A percentile compares a stretch with the other conserved stretches of the same genome.
phyloP scores from a whole-genome alignment of 1,139 yeast genomes.

The Casaregolazyma lundiana region DNA sequence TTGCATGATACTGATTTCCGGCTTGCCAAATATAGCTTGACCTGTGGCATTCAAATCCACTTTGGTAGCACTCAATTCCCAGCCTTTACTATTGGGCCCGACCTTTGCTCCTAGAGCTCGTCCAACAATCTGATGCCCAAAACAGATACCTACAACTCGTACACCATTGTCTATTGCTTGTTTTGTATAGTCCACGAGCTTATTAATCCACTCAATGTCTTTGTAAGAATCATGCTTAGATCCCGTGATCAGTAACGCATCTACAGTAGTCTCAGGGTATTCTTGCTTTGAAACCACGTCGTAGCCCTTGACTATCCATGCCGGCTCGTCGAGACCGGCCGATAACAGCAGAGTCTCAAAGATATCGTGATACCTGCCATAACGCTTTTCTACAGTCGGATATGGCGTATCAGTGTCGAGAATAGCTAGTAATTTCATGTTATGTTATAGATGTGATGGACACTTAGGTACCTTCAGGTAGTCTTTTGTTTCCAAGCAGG shows the following conservation, averaged over 20 bases:
- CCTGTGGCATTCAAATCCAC: constrained; percentile 43
- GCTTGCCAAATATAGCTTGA: constrained; percentile 30
- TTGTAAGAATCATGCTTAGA: constrained; percentile 58
- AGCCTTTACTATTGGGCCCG: constrained; percentile 54
- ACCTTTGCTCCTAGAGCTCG: constrained; percentile 61
- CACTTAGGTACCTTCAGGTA: no score
- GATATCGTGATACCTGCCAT: constrained; percentile 35
- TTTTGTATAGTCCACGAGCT: constrained; percentile 40
- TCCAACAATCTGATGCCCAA: constrained; percentile 79
- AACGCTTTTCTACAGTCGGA: constrained; percentile 22
- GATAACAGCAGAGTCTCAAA: constrained; percentile 29
- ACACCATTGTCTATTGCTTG: constrained; percentile 26
- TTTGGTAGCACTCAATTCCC: constrained; percentile 66
- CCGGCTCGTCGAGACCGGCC: constrained; percentile 26
- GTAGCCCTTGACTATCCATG: constrained; percentile 37
- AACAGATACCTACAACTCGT: constrained; percentile 54
- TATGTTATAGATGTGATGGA: neutral
- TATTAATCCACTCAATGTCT: constrained; percentile 50
- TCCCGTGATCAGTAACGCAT: constrained; percentile 59
- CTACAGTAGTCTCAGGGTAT: constrained; percentile 39
- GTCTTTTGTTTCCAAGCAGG: no score
- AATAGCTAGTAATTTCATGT: constrained; percentile 19
- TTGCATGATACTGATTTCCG: constrained; percentile 47
- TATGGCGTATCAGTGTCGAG: constrained; percentile 32
- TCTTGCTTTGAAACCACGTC: constrained; percentile 41